Base-by-base conservation (phyloP, 2,329 filamentous ascomycete species). In the Fusarium paranaense region DNA sequence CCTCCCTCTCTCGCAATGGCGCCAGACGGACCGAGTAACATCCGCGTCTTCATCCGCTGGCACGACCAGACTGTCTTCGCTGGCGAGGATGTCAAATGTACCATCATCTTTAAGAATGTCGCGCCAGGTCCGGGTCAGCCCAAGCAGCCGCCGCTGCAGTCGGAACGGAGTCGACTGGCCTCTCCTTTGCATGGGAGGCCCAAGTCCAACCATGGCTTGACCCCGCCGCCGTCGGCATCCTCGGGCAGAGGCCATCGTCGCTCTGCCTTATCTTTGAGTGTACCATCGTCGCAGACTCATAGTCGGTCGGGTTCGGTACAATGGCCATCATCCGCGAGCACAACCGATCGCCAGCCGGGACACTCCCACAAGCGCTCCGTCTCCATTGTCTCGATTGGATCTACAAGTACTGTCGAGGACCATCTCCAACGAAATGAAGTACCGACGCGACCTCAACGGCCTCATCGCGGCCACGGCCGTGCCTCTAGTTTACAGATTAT, bases 31-130 rank as follows among this genome's bases (percentile, higher is more conserved):
- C 78, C 82, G 71, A 86, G 86, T 84, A 96, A 97, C 86, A 95
- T 99, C 82, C 94, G 95, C 83, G 96, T 98, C 84, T 98, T 96
- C 83, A 94, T 99, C 83, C 92, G 93, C 85, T 99, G 96, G 94
- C 93, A 95, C 82, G 94, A 97, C 81, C 92, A 96, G 83, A 95
- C 94, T 71, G 94, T 99, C 79, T 99, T 98, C 85, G 94, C 97
- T 66, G 97, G 97, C 83, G 97, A 99, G 87, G 93, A 98, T 80
- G 90, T 98, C 80, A 94, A 95, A 85, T 98, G 97, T 85, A 95
- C 92, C 76, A 97, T 99, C 82, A 98, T 94, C 60, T 99, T 99
- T 86, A 96, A 93, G 85, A 99, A 99, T 82, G 89, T 95, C 72
- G 88, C 90, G 47, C 80, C 89, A 59, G 85, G 84, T 42, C 74